Evolutionary conservation across 2,329 filamentous ascomycete species (phyloP).

Genomic region (Cladosporium sp.): DNA sequence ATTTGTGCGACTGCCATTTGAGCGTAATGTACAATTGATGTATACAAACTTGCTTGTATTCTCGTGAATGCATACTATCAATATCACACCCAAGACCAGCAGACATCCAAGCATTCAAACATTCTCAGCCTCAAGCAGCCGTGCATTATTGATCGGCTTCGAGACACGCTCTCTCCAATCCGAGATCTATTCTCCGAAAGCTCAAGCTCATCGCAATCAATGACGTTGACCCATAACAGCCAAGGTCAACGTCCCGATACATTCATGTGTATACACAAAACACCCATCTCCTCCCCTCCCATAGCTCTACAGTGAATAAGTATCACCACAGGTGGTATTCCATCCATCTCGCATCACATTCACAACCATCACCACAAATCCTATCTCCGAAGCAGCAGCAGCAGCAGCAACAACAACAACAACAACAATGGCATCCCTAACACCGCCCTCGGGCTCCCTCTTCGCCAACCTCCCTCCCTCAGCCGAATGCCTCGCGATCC

Average conservation of each 20-base stretch:
- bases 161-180: background rate
- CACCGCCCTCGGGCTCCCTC: constrained; percentile 17
- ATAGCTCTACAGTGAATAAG: background rate
- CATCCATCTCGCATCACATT: background rate
- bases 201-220: background rate
- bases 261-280: background rate
- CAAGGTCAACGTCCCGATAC: background rate
- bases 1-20: background rate
- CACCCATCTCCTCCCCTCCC: background rate
- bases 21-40: too few species aligned
- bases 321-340: background rate
- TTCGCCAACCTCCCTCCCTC: constrained; percentile 36
- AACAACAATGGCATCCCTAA: constrained; percentile 11
- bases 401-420: too few species aligned
- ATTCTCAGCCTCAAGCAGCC: background rate
- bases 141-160: background rate
- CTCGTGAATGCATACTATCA: too few species aligned
- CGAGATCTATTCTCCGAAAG: constrained; percentile 8
- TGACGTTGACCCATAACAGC: constrained; percentile 6
- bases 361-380: background rate
- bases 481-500: constrained; percentile 39
- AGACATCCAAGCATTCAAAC: background rate
- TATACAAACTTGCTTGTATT: background rate
- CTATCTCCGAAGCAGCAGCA: background rate
- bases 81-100: background rate